These are phyloP conservation scores for Xerocomellus intermedius DNA, from an alignment of 768 basidiomycete genomes.

Conservation along the genomic window DNA sequence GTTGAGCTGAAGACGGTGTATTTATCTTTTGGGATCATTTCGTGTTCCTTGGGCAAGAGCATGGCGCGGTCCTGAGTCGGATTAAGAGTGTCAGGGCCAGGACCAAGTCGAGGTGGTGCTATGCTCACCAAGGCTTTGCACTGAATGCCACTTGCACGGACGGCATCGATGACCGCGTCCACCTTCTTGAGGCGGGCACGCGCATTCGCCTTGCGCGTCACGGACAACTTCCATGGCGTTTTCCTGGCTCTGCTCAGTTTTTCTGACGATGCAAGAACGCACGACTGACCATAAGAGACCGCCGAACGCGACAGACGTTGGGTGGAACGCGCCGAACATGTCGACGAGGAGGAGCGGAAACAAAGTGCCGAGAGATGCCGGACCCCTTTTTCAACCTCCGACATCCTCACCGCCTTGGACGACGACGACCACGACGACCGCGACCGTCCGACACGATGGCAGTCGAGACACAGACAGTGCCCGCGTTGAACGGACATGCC, in stretches of 20 bases:
- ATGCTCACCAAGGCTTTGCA: constrained; percentile 70
- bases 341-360: constrained; percentile 1
- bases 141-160: constrained; percentile 77
- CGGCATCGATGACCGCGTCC: constrained; percentile 88
- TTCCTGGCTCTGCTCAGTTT: constrained; percentile 58
- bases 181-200: constrained; percentile 88
- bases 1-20: constrained; percentile 86
- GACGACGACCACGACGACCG: constrained; percentile 22
- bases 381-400: constrained; percentile 27
- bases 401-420: constrained; percentile 17
- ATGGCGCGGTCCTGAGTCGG: constrained; percentile 63
- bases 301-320: constrained; percentile 58
- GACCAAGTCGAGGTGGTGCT: neutral
- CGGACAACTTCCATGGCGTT: constrained; percentile 88
- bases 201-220: constrained; percentile 90
- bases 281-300: constrained; percentile 79
- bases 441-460: constrained; percentile 40
- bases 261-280: neutral
- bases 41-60: constrained; percentile 86
- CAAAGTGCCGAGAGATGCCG: constrained; percentile 26
- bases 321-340: constrained; percentile 89
- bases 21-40: constrained; percentile 92
- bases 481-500: constrained; percentile 40
- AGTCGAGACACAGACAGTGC: constrained; percentile 41
- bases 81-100: neutral